A percentile compares a stretch with the other conserved stretches of the same genome.
phyloP scores from a whole-genome alignment of 75 land plant species.

The Azolla pinnata region DNA sequence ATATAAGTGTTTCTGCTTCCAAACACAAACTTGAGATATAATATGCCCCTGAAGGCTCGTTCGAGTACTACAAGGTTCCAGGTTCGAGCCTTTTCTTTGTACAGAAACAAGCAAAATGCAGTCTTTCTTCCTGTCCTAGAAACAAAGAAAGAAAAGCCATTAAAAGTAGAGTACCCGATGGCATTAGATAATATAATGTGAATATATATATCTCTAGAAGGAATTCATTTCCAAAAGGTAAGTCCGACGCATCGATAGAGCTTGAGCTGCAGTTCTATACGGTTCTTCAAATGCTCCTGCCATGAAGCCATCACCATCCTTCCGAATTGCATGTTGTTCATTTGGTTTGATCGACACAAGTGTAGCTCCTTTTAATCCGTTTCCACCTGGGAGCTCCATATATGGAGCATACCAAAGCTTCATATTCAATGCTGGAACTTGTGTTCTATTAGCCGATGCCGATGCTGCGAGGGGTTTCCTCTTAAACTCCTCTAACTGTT shows the following conservation, averaged over 20 bases:
- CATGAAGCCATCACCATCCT: constrained; percentile 36
- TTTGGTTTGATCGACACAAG: constrained; percentile 42
- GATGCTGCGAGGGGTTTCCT: constrained; percentile 44
- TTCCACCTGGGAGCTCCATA: constrained; percentile 43
- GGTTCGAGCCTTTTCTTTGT: too few species aligned
- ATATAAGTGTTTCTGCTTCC: too few species aligned
- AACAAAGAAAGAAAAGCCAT: too few species aligned
- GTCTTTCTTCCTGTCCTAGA: too few species aligned
- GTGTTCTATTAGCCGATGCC: constrained; percentile 45
- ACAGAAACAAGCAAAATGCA: too few species aligned
- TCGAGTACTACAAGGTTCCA: too few species aligned
- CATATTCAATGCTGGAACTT: constrained; percentile 52
- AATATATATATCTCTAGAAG: too few species aligned
- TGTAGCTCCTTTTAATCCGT: constrained; percentile 41
- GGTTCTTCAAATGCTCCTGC: constrained; percentile 51
- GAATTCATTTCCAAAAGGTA: constrained; percentile 58
- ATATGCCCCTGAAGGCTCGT: too few species aligned
- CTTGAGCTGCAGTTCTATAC: constrained; percentile 25
- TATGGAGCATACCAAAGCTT: constrained; percentile 53
- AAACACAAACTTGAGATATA: too few species aligned
- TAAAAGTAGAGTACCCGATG: too few species aligned
- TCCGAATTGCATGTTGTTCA: constrained; percentile 24
- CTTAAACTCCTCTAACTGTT: constrained; percentile 41
- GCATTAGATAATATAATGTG: too few species aligned
- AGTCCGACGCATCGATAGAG: constrained; percentile 36